These are phyloP conservation scores for Penicillium crystallinum DNA, from an alignment of 495 filamentous ascomycete genomes.

Conservation along the genomic window DNA sequence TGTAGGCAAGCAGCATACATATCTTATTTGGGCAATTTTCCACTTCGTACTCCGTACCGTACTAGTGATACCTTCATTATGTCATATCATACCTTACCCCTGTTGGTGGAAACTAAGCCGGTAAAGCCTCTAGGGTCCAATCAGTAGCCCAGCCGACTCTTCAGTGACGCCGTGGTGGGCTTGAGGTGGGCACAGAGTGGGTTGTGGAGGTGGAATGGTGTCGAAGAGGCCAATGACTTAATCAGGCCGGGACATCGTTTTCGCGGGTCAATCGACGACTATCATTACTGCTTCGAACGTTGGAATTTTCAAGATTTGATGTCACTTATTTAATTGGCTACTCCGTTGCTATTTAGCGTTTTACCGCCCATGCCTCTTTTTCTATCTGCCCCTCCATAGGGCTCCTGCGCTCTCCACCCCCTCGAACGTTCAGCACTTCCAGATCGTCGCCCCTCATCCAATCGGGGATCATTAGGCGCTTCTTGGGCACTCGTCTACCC, in stretches of 20 bases:
- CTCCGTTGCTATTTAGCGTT: not conserved
- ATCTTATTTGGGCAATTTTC: too few relatives aligned
- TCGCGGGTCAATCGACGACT: not conserved
- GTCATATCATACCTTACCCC: too few relatives aligned
- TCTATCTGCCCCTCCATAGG: slow-evolving; percentile 16
- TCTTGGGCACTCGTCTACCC: not conserved
- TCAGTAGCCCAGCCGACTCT: not conserved
- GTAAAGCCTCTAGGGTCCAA: not conserved
- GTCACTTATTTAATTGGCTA: too few relatives aligned
- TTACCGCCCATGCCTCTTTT: not conserved
- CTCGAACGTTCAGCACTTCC: slow-evolving; percentile 2
- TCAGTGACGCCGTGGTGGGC: not conserved
- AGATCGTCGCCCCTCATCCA: slow-evolving; percentile 7
- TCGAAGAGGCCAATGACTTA: not conserved
- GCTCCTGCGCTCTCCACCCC: slow-evolving; percentile 7
- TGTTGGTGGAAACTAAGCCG: not conserved
- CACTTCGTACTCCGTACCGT: too few relatives aligned
- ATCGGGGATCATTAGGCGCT: slow-evolving; percentile 1
- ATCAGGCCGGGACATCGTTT: not conserved
- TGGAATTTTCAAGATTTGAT: too few relatives aligned
- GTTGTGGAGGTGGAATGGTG: not conserved
- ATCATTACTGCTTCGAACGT: slow-evolving; percentile 1
- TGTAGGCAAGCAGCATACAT: too few relatives aligned
- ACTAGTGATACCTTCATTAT: too few relatives aligned
- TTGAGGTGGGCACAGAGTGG: not conserved